phyloP scores from a whole-genome alignment of 495 filamentous ascomycete genomes.

The Penicillium diatomitis region DNA sequence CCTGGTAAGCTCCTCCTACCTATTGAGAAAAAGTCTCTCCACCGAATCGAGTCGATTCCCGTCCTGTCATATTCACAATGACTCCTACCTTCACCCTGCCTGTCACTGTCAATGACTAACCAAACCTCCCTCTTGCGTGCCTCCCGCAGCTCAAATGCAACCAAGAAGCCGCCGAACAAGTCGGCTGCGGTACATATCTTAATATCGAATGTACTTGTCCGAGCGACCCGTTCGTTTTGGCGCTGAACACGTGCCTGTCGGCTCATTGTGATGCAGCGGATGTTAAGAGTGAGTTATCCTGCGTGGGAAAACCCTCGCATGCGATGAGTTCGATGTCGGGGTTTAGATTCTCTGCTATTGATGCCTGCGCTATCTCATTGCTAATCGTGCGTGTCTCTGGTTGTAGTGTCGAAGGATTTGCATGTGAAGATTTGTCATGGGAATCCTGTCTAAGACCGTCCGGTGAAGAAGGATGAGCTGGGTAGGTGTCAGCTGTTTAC shows the following conservation, averaged over 20 bases:
- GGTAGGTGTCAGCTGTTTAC: not conserved
- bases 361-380: not conserved
- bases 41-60: not conserved
- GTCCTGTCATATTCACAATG: not conserved
- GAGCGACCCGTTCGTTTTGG: not conserved
- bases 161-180: not conserved
- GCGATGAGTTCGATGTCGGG: not conserved
- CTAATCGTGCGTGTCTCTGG: no score
- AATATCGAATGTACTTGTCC: not conserved
- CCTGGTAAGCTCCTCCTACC: not conserved
- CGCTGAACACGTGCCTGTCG: not conserved
- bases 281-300: not conserved
- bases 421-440: slow-evolving; percentile 1
- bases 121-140: no score
- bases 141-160: not conserved
- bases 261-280: not conserved
- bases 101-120: no score
- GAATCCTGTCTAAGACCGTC: not conserved
- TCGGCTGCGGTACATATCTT: not conserved
- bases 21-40: not conserved
- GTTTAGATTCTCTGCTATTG: not conserved
- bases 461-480: not conserved
- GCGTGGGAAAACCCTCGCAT: not conserved
- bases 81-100: no score
- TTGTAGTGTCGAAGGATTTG: slow-evolving; percentile 1